phyloP scores from a whole-genome alignment of 495 filamentous ascomycete genomes.

The Trichoderma virens region DNA sequence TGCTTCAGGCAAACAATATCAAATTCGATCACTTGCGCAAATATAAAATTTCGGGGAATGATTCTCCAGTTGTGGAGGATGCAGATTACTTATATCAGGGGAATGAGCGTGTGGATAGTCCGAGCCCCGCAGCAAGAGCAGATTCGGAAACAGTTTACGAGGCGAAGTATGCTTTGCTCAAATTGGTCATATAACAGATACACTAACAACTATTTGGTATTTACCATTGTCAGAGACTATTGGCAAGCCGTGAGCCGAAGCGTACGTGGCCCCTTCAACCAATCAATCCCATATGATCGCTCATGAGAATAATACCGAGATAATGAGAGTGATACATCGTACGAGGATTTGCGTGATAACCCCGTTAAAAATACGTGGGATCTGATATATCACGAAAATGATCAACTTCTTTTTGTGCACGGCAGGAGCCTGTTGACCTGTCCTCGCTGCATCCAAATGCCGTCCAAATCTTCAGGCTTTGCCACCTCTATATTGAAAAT shows the following conservation, averaged over 20 bases:
- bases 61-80: background rate
- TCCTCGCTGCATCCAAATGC: constrained; percentile 39
- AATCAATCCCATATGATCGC: background rate
- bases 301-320: constrained; percentile 19
- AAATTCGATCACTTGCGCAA: constrained; percentile 44
- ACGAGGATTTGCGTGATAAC: constrained; percentile 27
- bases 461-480: constrained; percentile 37
- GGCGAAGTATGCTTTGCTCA: too few relatives aligned
- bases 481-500: constrained; percentile 48
- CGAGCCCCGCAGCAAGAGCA: too few relatives aligned
- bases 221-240: constrained; percentile 28
- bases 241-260: constrained; percentile 43
- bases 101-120: background rate
- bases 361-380: constrained; percentile 39
- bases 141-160: too few relatives aligned
- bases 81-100: constrained; percentile 5
- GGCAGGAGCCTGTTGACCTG: constrained; percentile 32
- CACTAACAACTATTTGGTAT: constrained; percentile 20
- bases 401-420: constrained; percentile 46
- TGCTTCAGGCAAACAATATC: constrained; percentile 45
- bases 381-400: constrained; percentile 25
- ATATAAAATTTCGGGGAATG: constrained; percentile 15
- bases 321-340: constrained; percentile 20
- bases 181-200: background rate
- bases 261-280: constrained; percentile 25